Conservation (phyloP, 2,329 filamentous ascomycete species). For the Eutypa lata region DNA sequence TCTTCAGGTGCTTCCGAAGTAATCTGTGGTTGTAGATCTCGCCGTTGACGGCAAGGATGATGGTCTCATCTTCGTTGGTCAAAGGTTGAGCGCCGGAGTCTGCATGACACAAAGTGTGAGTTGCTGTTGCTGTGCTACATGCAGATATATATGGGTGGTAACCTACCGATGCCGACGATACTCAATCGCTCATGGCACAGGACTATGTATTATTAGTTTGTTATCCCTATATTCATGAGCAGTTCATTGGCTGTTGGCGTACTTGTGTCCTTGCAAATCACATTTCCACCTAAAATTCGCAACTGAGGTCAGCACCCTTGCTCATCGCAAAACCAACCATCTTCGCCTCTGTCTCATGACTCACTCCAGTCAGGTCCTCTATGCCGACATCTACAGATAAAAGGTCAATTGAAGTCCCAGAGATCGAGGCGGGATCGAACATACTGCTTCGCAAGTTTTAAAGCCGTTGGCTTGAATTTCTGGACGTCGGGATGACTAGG, state of each 20-base stretch:
- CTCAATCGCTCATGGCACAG: conserved; percentile 96
- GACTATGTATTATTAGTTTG: conserved; percentile 49
- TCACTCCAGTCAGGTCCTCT: conserved; percentile 98
- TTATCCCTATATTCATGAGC: not conserved
- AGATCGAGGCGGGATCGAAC: conserved; percentile 33
- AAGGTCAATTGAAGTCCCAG: conserved; percentile 35
- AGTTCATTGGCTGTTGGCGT: conserved; percentile 30
- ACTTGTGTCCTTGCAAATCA: conserved; percentile 90
- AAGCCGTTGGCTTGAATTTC: conserved; percentile 92
- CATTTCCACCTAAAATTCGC: conserved; percentile 69
- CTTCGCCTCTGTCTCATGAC: conserved; percentile 37
- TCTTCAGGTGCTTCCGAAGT: conserved; percentile 81
- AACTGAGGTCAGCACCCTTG: conserved; percentile 19
- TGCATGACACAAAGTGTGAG: conserved; percentile 34
- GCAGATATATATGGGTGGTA: conserved; percentile 9
- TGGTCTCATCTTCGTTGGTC: conserved; percentile 82
- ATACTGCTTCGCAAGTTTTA: conserved; percentile 92
- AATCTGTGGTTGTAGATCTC: conserved; percentile 99
- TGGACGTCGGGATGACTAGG: conserved; percentile 83
- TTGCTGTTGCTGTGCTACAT: conserved; percentile 3
- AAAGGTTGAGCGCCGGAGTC: conserved; percentile 95
- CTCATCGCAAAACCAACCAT: not conserved
- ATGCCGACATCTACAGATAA: conserved; percentile 72
- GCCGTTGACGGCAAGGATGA: conserved; percentile 95
- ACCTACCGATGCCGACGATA: conserved; percentile 92